These are phyloP conservation scores for Talaromyces wortmannii DNA, from an alignment of 495 filamentous ascomycete species.

Conservation along the genomic window DNA sequence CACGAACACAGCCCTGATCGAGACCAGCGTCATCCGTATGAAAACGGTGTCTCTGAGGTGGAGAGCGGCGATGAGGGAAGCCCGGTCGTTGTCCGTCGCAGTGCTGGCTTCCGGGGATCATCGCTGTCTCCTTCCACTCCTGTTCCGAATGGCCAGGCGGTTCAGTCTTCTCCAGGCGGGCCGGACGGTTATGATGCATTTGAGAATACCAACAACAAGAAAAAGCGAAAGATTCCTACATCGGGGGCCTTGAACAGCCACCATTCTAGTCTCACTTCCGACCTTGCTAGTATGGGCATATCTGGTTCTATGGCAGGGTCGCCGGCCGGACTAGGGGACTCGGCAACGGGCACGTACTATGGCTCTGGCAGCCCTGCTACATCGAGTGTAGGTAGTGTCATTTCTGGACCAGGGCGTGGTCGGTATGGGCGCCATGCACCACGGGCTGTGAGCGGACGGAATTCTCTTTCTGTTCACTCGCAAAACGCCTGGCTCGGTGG, in stretches of 20 bases:
- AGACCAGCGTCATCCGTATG: constrained; percentile 28
- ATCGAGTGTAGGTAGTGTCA: constrained; percentile 47
- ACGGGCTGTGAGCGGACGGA: constrained; percentile 50
- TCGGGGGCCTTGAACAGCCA: constrained; percentile 63
- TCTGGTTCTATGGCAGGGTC: constrained; percentile 36
- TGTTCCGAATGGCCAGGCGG: constrained; percentile 17
- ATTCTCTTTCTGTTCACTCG: constrained; percentile 48
- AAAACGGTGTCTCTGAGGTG: constrained; percentile 27
- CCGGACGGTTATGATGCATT: constrained; percentile 93
- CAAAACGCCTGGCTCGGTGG: constrained; percentile 27
- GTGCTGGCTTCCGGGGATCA: constrained; percentile 34
- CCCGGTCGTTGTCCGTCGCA: constrained; percentile 37
- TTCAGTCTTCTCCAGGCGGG: constrained; percentile 23
- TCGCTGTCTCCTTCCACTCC: constrained; percentile 26
- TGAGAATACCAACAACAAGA: constrained; percentile 99
- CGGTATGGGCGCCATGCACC: constrained; percentile 57
- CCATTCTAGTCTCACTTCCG: constrained; percentile 53
- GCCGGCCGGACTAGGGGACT: constrained; percentile 32
- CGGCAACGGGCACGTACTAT: constrained; percentile 49
- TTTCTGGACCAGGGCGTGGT: constrained; percentile 75
- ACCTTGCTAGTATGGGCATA: constrained; percentile 57
- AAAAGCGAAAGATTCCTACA: constrained; percentile 95
- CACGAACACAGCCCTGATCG: constrained; percentile 42
- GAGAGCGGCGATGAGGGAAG: constrained; percentile 42
- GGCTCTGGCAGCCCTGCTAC: constrained; percentile 42